Evolutionary conservation across 1,284 basidiomycete species (phyloP).

Genomic region (Trametes versicolor): DNA sequence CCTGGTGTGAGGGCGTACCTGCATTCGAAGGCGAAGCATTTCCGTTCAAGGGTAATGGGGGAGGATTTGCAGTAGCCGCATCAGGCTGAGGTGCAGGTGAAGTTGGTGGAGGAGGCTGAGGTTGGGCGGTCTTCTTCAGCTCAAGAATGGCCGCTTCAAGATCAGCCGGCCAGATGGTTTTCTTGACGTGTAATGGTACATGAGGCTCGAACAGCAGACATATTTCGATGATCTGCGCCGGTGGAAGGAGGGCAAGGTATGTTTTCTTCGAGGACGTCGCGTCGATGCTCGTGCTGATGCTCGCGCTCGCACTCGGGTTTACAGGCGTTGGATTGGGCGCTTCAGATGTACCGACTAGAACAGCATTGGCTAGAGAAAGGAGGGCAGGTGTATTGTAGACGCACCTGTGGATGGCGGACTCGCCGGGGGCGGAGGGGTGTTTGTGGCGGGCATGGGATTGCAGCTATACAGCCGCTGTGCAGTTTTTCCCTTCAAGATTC

Average conservation of each 20-base stretch:
- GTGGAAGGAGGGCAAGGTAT: constrained; percentile 72
- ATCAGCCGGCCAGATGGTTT: constrained; percentile 74
- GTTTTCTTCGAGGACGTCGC: constrained; percentile 56
- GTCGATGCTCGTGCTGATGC: constrained; percentile 9
- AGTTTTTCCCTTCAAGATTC: constrained; percentile 47
- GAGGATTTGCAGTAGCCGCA: constrained; percentile 1
- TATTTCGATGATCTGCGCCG: constrained; percentile 77
- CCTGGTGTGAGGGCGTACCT: constrained; percentile 35
- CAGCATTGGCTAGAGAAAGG: constrained; percentile 10
- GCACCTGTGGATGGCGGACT: constrained; percentile 26
- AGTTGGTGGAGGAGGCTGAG: constrained; percentile 2
- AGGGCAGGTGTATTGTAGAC: constrained; percentile 8
- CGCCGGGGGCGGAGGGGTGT: constrained; percentile 26
- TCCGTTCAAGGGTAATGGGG: constrained; percentile 9
- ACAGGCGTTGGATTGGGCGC: constrained; percentile 13
- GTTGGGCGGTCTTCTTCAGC: constrained; percentile 50
- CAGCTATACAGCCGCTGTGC: constrained; percentile 47
- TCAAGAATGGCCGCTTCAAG: constrained; percentile 67
- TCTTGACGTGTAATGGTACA: constrained; percentile 66
- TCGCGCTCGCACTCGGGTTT: constrained; percentile 16
- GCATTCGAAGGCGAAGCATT: constrained; percentile 6
- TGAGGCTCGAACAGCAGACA: constrained; percentile 76
- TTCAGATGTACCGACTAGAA: constrained; percentile 20
- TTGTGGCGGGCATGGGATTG: constrained; percentile 36
- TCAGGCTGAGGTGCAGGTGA: background rate